Evolutionary conservation across 108 stramenopile genomes (phyloP), one percentile per base, ranked within the genome.

Genomic region (Cylindrotheca closterium): DNA sequence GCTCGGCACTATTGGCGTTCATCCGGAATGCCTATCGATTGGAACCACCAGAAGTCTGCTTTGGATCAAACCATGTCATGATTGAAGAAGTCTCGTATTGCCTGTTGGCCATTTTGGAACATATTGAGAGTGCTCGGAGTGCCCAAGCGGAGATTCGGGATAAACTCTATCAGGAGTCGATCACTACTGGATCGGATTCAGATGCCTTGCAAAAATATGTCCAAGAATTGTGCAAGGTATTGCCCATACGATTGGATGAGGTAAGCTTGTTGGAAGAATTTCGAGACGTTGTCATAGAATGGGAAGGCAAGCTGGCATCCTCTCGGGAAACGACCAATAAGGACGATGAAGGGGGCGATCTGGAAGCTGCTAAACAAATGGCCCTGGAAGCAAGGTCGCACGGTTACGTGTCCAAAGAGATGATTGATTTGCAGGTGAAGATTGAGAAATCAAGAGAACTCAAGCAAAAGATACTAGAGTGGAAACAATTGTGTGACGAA

Each of bases 121-220:
- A 65, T 24, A 48, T 69, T 25, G 49, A 49, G 5, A 56, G 64
- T 25, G 70, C 74, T 4, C 59, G 69, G 32, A 26, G 68, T 30
- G 49, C 51, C 25, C 74, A 63, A 64, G 74, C 74, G 0, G 45
- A 60, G 27, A 49, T 78, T 27, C 27, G 63, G 27, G 82, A 83
- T 53, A 56, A 42, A 25, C 27, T 74, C 47, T 65, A 69, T 42
- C 58, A 84, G 42, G 74, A 86, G 37, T 66, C 78, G 31, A n/a
- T n/a, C n/a, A 64, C 73, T 25, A 72, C 58, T n/a, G 89, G 89
- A 42, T 66, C 86, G 29, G 86, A 91, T 65, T 37, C 82, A n/a
- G 79, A 80, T 37, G 57, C 58, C 10, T 60, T 87, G 47, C 69
- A 69, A 28, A 86, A 81, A 51, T 66, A 53, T 12, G 48, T 86